phyloP scores from a whole-genome alignment of 192 early-diverging fungal species.

The Dissophora globulifera region DNA sequence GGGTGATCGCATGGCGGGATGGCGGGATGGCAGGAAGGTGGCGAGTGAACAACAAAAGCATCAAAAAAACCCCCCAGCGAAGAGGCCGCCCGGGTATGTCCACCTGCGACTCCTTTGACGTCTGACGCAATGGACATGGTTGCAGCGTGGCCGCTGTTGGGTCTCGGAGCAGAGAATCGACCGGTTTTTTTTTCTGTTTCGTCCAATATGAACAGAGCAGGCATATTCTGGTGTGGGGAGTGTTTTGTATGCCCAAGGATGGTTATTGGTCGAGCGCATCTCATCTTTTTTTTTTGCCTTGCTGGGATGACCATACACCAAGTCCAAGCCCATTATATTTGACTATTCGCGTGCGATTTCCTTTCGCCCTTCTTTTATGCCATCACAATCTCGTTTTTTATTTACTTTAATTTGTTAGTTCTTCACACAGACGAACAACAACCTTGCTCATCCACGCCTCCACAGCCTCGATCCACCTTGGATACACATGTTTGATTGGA shows the following conservation, averaged over 20 bases:
- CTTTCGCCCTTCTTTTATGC: background rate
- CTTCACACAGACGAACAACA: background rate
- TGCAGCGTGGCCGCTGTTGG: no score
- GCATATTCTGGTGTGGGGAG: background rate
- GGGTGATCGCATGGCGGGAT: no score
- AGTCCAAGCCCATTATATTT: background rate
- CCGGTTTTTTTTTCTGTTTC: no score
- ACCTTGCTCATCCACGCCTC: background rate
- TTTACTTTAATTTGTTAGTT: background rate
- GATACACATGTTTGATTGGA: constrained; percentile 34
- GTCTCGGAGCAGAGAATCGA: no score
- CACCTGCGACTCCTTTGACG: no score
- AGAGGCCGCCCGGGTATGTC: background rate
- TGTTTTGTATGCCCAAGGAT: background rate
- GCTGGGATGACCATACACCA: background rate
- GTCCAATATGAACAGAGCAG: background rate
- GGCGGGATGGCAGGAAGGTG: no score
- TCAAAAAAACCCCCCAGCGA: background rate
- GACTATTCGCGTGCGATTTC: background rate
- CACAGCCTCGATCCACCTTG: no score
- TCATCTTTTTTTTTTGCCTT: constrained; percentile 20
- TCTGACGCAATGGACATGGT: no score
- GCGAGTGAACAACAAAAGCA: background rate
- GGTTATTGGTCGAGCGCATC: constrained; percentile 8
- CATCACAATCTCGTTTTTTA: background rate